Evolutionary conservation across 129 eudicot genomes (phyloP), one percentile per base, ranked within the genome.

Genomic region (Arctium minus): DNA sequence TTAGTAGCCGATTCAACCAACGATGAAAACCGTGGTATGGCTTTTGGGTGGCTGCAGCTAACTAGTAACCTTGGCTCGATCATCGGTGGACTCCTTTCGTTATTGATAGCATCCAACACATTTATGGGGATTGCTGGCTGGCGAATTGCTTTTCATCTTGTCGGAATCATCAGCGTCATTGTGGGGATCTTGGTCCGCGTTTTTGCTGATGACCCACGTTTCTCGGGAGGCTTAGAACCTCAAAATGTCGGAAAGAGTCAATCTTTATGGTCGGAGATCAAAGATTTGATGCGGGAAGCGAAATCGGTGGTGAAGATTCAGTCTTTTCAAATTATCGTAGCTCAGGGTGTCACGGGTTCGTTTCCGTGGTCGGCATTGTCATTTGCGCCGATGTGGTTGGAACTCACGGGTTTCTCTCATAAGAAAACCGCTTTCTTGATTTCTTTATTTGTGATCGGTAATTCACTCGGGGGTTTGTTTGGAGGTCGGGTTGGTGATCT

Each of bases 311-410:
- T 93, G 15, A 90, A 81, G 64, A 88, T 93, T 69, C 91, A 81
- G 3, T 96, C 99, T 13, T 96, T 96, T 73, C 97, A 93, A 86
- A 93, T 96, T 64, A 90, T 96, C 6, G 99, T 93, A 27, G 97
- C 97, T 62, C 99, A 96, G 82, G 98, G 99, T 83, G 98, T 93
- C 10, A 90, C 93, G 17, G 99, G 99, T 22, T 93, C 97, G 11
- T 96, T 96, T 64, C 99, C 99, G 0, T 96, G 99, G 99, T 96
- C 99, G 6, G 98, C 99, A 64, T 78, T 96, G 87, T 91, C 99
- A 33, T 96, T 96, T 87, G 91, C 97, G 15, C 88, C 97, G n/a
- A 93, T 96, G 99, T 96, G 98, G 99, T 83, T 96, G 72, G 99
- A 96, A 81, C 92, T 96, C 36, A 81, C 76, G 13, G 98, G 99